A percentile compares a stretch with the other conserved stretches of the same genome.
These are phyloP conservation scores for Boletellus ananas DNA, from an alignment of 768 basidiomycete genomes.

Conservation along the genomic window DNA sequence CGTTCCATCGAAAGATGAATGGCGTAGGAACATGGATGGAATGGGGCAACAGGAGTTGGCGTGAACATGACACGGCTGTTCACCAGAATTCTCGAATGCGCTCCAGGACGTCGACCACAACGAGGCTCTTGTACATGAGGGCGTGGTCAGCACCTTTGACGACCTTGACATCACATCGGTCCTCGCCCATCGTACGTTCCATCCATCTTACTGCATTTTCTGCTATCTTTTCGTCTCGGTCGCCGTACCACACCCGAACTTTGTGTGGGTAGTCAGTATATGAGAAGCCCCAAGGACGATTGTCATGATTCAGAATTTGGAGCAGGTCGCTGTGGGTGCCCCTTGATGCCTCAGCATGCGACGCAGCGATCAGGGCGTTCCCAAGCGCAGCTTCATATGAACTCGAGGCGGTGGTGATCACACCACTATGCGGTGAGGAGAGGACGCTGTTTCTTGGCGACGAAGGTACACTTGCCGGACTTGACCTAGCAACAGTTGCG, in stretches of 20 bases:
- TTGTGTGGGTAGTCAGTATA: slow-evolving; percentile 74
- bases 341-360: slow-evolving; percentile 89
- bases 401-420: slow-evolving; percentile 23
- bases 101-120: slow-evolving; percentile 84
- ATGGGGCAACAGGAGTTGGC: slow-evolving; percentile 17
- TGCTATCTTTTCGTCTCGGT: slow-evolving; percentile 89
- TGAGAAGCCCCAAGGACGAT: slow-evolving; percentile 86
- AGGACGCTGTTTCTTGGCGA: slow-evolving; percentile 49
- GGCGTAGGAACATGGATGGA: slow-evolving; percentile 8
- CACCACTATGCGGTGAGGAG: slow-evolving; percentile 24
- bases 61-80: slow-evolving; percentile 9
- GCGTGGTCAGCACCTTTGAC: slow-evolving; percentile 88
- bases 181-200: slow-evolving; percentile 77
- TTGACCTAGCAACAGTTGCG: slow-evolving; percentile 31
- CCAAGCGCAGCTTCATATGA: slow-evolving; percentile 67
- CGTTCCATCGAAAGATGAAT: slow-evolving; percentile 17
- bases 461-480: slow-evolving; percentile 48
- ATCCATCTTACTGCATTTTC: slow-evolving; percentile 91
- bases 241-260: slow-evolving; percentile 90
- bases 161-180: slow-evolving; percentile 73
- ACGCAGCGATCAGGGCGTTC: slow-evolving; percentile 88
- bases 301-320: slow-evolving; percentile 88
- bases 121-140: slow-evolving; percentile 86
- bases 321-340: slow-evolving; percentile 90
- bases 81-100: slow-evolving; percentile 57